A percentile compares a stretch with the other conserved stretches of the same genome.
These are phyloP conservation scores for Phytopythium chamaehyphon DNA, from an alignment of 352 stramenopile species.

Conservation along the genomic window DNA sequence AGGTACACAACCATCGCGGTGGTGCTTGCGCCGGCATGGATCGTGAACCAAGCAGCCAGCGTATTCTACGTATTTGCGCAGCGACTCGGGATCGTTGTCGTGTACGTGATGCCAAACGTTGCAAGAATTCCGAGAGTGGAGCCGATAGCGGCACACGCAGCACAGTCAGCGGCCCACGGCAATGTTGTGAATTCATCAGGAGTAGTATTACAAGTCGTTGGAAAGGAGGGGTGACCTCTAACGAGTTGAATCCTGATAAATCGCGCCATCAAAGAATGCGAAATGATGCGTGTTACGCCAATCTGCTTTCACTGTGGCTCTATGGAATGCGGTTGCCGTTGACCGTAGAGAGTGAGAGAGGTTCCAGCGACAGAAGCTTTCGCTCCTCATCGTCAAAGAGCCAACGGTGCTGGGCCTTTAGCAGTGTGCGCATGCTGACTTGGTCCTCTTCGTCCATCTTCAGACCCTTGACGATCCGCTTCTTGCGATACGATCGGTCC, in stretches of 20 bases:
- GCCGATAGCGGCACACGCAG: too few species aligned
- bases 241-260: too few species aligned
- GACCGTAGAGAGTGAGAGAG: constrained; percentile 37
- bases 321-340: constrained; percentile 10
- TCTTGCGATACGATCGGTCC: constrained; percentile 48
- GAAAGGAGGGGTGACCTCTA: too few species aligned
- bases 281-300: too few species aligned
- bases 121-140: neutral
- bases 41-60: neutral
- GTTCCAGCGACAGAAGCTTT: constrained; percentile 49
- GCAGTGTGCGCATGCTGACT: constrained; percentile 54
- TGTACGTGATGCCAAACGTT: neutral
- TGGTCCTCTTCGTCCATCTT: constrained; percentile 57
- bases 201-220: too few species aligned
- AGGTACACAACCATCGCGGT: neutral
- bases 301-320: neutral
- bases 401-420: constrained; percentile 73
- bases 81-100: neutral
- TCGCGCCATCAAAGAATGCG: too few species aligned
- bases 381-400: constrained; percentile 66
- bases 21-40: neutral
- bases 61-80: neutral
- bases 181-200: too few species aligned
- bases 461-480: constrained; percentile 52
- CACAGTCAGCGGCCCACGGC: too few species aligned